phyloP scores from a whole-genome alignment of 2,329 filamentous ascomycete genomes.

The Metarhizium robertsii region DNA sequence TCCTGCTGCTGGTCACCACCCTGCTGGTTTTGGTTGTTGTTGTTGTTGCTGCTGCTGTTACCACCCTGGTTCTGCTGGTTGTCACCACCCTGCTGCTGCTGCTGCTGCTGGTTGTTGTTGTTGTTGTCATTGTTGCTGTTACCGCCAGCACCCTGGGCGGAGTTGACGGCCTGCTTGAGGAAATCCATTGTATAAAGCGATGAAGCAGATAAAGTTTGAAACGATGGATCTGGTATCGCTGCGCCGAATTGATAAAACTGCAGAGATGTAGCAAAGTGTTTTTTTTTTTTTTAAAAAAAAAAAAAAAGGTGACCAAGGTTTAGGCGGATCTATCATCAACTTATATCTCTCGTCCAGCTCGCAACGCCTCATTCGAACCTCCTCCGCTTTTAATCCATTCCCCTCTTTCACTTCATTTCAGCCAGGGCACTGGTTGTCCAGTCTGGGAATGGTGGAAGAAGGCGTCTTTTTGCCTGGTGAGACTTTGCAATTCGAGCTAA shows the following conservation, averaged over 20 bases:
- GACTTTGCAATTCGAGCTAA: not conserved
- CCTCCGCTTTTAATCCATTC: not conserved
- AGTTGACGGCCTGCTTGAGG: conserved; percentile 25
- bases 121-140: conserved; percentile 4
- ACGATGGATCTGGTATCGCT: not conserved
- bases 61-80: conserved; percentile 3
- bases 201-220: not conserved
- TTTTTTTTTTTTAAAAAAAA: not conserved
- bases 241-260: not conserved
- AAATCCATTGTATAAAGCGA: conserved; percentile 23
- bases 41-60: too few species aligned
- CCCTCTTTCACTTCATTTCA: not conserved
- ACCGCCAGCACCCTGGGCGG: conserved; percentile 4
- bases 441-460: not conserved
- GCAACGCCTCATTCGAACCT: not conserved
- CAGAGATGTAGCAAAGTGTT: too few species aligned
- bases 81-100: conserved; percentile 9
- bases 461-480: not conserved
- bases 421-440: not conserved
- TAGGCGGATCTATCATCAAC: not conserved
- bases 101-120: conserved; percentile 2
- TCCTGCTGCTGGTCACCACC: conserved; percentile 16
- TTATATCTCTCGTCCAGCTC: not conserved
- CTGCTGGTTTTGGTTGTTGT: too few species aligned
- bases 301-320: not conserved